Evolutionary conservation across 345 rosid species (phyloP), one percentile per base, ranked within the genome.

Genomic region (Hibiscus mutabilis): DNA sequence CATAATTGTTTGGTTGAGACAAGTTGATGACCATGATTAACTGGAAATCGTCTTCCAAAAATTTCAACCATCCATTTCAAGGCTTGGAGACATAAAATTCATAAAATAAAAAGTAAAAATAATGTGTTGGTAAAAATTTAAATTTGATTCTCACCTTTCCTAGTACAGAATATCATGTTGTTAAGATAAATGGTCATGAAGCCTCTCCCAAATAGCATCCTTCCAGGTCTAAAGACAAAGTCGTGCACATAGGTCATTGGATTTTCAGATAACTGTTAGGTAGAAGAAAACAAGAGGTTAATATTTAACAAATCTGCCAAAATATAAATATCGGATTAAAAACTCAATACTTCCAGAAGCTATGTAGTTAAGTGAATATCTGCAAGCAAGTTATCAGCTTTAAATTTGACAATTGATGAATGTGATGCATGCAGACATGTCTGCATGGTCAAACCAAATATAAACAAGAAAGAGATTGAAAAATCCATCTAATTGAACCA

Each of bases 141-240:
- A 6, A 22, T 65, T 44, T 65, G 47, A 12, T 42, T 58, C 79
- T 80, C 74, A 89, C 97, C 93, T 84, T 84, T 79, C 21, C 71
- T 62, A 61, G 87, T 87, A 75, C 81, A 87, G 80, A 90, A 89
- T 75, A 86, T 78, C 88, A 77, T 88, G 82, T 86, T 71, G 70
- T 89, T 87, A 11, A 92, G 75, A 80, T 87, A 81, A 71, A 95
- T 82, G 66, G 82, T 79, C 76, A 92, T 81, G 14, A 82, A 82
- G 70, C 97, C 94, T 80, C 85, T 84, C 77, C 92, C 88, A 3
- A 86, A 89, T 58, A 92, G 78, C 87, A 89, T 81, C 77, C 84
- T 85, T 80, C 92, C 96, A 72, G 96, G 90, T 68, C 44, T 81
- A 79, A 87, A 75, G 44, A 93, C 76, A 75, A 95, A 84, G 44